Base-by-base conservation (phyloP, 495 filamentous ascomycete genomes). In the Xylaria acuta region DNA sequence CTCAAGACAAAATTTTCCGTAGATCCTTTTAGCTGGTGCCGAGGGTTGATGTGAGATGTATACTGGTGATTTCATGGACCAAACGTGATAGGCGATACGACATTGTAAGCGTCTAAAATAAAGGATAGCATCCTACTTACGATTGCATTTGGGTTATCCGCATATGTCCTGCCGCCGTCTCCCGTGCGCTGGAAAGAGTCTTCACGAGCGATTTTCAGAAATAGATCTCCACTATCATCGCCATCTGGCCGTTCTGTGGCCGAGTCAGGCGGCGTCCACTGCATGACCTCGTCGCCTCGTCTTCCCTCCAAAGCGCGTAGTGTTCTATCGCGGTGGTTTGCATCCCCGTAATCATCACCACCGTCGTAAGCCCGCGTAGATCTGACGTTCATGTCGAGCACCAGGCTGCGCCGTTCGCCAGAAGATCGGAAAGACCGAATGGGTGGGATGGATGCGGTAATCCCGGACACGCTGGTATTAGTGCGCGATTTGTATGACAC, bases 161-260 rank as follows among this genome's bases (percentile, higher is more conserved):
- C 71, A 71, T 77, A 77, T 30, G 58, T 73, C 38, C 72, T 75
- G 36, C 77, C 73, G 6, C 76, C 70, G 32, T 81, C 80, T 41
- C 70, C 70, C 25, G 67, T 71, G 56, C 80, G 83, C n/a, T 77
- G 81, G 38, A 76, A 73, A 47, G 81, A 69, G 51, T 86, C 84
- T 71, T 89, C 86, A 41, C 81, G 76, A 25, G 87, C 87, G 60
- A 88, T 86, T 41, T 78, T 83, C 58, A 89, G 82, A 70, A 89
- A 89, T 34, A 88, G 74, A 77, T 89, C 87, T 62, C 83, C 85
- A 14, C 75, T 85, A 59, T 85, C 84, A 54, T 85, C 85, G 41
- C 79, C 82, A 72, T 82, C 81, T 62, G 81, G 74, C n/a, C 80
- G 78, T 63, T 83, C 80, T 65, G 78, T 76, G 12, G 78, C 78